Conservation (phyloP, 352 stramenopile species). For the Globisporangium lucens region DNA sequence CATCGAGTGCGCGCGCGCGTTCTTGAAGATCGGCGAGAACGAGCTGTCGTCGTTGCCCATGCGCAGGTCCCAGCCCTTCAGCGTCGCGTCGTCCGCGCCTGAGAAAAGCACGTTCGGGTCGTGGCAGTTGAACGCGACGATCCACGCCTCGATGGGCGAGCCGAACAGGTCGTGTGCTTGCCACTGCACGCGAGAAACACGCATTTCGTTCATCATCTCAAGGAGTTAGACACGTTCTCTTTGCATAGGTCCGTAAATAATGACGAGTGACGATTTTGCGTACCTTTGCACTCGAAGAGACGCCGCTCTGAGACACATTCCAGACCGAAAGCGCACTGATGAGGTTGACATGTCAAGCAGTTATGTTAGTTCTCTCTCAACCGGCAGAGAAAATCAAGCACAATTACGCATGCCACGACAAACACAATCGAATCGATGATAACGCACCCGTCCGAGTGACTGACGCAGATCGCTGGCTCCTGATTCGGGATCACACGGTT, state of each 20-base stretch:
- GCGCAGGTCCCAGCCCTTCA: constrained; percentile 83
- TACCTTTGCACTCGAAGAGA: constrained; percentile 14
- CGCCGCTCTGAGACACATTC: constrained; percentile 14
- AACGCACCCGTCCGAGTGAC: constrained; percentile 76
- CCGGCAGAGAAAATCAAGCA: not conserved
- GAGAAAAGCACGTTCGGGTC: constrained; percentile 75
- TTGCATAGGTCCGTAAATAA: not conserved
- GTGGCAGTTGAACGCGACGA: constrained; percentile 77
- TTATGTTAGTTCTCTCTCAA: not conserved
- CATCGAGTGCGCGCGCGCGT: constrained; percentile 65
- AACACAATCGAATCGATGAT: not conserved
- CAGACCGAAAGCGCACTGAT: constrained; percentile 14
- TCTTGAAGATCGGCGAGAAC: constrained; percentile 49
- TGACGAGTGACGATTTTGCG: not conserved
- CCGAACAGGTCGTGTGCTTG: constrained; percentile 69
- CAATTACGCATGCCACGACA: not conserved
- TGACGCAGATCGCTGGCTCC: constrained; percentile 70
- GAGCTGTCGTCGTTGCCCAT: constrained; percentile 3
- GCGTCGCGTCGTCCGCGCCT: constrained; percentile 67
- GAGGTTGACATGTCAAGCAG: not conserved
- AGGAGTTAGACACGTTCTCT: constrained; percentile 11
- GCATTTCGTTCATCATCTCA: not conserved
- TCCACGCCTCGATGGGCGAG: constrained; percentile 81
- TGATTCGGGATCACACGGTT: constrained; percentile 48
- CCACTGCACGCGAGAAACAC: constrained; percentile 41